Evolutionary conservation across 306 rosid genomes (phyloP).

Genomic region (Chamaecrista fasciculata): DNA sequence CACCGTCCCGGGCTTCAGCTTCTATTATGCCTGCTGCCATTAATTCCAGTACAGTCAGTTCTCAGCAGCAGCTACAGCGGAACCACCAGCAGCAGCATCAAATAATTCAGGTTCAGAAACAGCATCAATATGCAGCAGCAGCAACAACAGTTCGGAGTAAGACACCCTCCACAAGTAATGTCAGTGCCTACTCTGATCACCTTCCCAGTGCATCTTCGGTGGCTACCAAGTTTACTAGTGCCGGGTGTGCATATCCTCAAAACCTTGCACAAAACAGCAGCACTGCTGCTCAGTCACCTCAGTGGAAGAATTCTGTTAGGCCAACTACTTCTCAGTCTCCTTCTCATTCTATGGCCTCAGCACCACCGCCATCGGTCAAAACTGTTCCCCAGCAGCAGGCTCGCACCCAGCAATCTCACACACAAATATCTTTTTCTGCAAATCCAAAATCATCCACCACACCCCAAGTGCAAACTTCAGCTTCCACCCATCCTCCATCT

Average conservation of each 20-base stretch:
- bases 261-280: conserved; percentile 62
- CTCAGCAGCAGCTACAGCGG: conserved; percentile 76
- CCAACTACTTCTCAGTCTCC: conserved; percentile 46
- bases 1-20: conserved; percentile 47
- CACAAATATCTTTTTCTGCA: conserved; percentile 84
- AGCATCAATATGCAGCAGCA: conserved; percentile 49
- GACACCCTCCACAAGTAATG: conserved; percentile 65
- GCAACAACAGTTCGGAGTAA: conserved; percentile 47
- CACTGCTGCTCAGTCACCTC: conserved; percentile 75
- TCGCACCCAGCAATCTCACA: conserved; percentile 64
- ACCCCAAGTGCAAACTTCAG: conserved; percentile 55
- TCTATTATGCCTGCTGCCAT: conserved; percentile 53
- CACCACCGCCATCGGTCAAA: conserved; percentile 66
- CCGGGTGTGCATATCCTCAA: conserved; percentile 66
- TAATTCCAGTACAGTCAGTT: conserved; percentile 36
- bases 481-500: conserved; percentile 70
- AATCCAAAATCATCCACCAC: conserved; percentile 64
- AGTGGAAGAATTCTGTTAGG: conserved; percentile 81
- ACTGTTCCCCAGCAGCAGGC: conserved; percentile 63
- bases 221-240: conserved; percentile 65
- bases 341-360: conserved; percentile 59
- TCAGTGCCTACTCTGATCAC: conserved; percentile 64
- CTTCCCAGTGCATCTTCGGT: conserved; percentile 45
- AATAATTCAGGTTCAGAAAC: conserved; percentile 59
- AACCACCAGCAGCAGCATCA: conserved; percentile 61